Conservation (phyloP, 768 basidiomycete species). For the Favolaschia claudopus region DNA sequence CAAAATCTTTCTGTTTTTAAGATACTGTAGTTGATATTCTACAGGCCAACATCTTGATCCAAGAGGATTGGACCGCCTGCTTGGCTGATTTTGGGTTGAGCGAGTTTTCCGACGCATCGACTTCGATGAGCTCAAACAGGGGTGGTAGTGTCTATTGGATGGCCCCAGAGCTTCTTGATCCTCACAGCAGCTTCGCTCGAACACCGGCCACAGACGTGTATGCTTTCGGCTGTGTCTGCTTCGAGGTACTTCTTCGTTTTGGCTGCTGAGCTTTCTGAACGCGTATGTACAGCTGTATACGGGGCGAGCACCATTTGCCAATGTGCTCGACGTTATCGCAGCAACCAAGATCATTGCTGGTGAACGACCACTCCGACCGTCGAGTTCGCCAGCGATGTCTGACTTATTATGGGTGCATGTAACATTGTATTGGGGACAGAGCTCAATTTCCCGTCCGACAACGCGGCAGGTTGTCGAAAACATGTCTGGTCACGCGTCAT, state of each 20-base stretch:
- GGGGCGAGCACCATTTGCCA: conserved; percentile 17
- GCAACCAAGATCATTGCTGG: conserved; percentile 8
- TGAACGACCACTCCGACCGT: conserved; percentile 11
- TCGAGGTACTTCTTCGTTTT: conserved; percentile 35
- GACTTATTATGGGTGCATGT: conserved; percentile 10
- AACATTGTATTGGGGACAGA: background rate
- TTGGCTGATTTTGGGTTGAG: conserved; percentile 45
- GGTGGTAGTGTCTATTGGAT: conserved; percentile 42
- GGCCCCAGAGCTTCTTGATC: conserved; percentile 45
- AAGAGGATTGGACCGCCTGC: conserved; percentile 38
- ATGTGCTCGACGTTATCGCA: background rate
- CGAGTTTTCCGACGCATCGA: conserved; percentile 37
- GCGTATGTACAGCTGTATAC: conserved; percentile 27
- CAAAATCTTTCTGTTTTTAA: no score
- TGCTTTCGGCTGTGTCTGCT: conserved; percentile 42
- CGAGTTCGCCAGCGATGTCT: background rate
- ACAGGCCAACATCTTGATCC: conserved; percentile 42
- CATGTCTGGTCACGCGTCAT: no score
- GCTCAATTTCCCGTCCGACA: no score
- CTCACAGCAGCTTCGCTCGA: conserved; percentile 27
- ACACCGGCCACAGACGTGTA: conserved; percentile 41
- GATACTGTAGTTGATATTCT: no score
- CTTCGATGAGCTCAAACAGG: conserved; percentile 32
- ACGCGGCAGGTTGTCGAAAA: no score
- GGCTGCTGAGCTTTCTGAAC: no score